Evolutionary conservation across 495 filamentous ascomycete genomes (phyloP), one percentile per base, ranked within the genome.

Genomic region (Amphirosellinia nigrospora): DNA sequence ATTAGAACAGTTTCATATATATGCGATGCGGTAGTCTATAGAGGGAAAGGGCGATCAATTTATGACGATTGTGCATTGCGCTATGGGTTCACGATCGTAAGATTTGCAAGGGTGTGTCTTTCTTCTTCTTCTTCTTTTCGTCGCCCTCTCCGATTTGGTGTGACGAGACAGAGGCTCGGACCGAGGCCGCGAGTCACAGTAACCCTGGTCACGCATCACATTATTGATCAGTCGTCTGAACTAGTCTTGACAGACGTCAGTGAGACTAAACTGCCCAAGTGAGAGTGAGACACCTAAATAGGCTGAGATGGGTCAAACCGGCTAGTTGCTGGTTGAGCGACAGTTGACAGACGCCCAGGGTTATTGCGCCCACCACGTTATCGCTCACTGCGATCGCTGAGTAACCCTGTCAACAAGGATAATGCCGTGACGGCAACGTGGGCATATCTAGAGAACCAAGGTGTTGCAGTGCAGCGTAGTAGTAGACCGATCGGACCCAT

Each of bases 371-470:
- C n/a, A n/a, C n/a, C n/a, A n/a, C n/a, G 15, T 36, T 58, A 19
- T 56, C 34, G 30, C 50, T 13, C n/a, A 30, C 13, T 55, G 21
- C 15, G 36, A 60, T 1, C 19, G 30, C 59, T 45, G 36, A 28
- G 39, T 19, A 10, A 43, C 4, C 30, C n/a, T 50, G 61, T 36
- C n/a, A 34, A 41, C 63, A 53, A 28, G 63, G 63, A 67, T 67
- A 34, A 6, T 45, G 64, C 64, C 23, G 19, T 46, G 48, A 36
- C 26, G n/a, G 39, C 38, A 67, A 67, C 64, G 52, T 67, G 64
- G 64, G 64, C 63, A 46, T 15, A 28, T 32, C 61, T 1, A 34
- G 13, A 19, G 52, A 13, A 55, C 0, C n/a, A n/a, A n/a, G n/a
- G n/a, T n/a, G n/a, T n/a, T n/a, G n/a, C 53, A 50, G n/a, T n/a